These are phyloP conservation scores for Ilyonectria sp. DNA, from an alignment of 2,329 filamentous ascomycete genomes.

Conservation along the genomic window DNA sequence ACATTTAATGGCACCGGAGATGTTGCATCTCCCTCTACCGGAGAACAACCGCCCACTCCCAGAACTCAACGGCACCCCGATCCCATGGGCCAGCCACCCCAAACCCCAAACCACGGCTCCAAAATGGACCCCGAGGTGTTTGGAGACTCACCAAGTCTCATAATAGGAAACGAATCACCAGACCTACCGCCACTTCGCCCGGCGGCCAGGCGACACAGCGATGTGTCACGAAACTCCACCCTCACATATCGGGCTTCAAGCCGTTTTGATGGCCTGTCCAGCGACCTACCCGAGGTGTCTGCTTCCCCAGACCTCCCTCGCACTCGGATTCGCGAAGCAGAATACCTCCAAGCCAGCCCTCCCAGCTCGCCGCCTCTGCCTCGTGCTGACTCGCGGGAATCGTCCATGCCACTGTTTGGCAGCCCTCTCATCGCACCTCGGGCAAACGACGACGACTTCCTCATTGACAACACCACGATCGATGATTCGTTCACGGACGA, in stretches of 20 bases:
- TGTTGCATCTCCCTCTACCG: conserved; percentile 12
- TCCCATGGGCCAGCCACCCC: conserved; percentile 31
- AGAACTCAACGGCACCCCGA: conserved; percentile 34
- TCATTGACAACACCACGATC: conserved; percentile 57
- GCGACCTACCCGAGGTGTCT: conserved; percentile 61
- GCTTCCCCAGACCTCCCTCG: conserved; percentile 56
- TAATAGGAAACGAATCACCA: conserved; percentile 50
- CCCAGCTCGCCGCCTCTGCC: conserved; percentile 64
- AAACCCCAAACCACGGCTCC: conserved; percentile 42
- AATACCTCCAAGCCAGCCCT: conserved; percentile 60
- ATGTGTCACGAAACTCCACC: conserved; percentile 56
- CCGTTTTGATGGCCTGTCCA: conserved; percentile 58
- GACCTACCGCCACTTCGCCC: conserved; percentile 56
- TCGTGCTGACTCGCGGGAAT: conserved; percentile 35
- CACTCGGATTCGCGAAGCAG: conserved; percentile 50
- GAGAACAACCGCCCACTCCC: conserved; percentile 36
- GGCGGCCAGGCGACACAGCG: conserved; percentile 50
- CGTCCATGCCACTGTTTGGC: conserved; percentile 61
- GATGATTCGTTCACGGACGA: conserved; percentile 64
- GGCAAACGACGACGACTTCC: conserved; percentile 58
- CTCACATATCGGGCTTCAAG: conserved; percentile 56
- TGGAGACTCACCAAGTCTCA: conserved; percentile 31
- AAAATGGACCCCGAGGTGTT: conserved; percentile 25
- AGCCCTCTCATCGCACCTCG: conserved; percentile 61
- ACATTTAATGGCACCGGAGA: conserved; percentile 41